These are phyloP conservation scores for Tuber microsphaerosporum DNA, from an alignment of 495 filamentous ascomycete genomes.

Conservation along the genomic window DNA sequence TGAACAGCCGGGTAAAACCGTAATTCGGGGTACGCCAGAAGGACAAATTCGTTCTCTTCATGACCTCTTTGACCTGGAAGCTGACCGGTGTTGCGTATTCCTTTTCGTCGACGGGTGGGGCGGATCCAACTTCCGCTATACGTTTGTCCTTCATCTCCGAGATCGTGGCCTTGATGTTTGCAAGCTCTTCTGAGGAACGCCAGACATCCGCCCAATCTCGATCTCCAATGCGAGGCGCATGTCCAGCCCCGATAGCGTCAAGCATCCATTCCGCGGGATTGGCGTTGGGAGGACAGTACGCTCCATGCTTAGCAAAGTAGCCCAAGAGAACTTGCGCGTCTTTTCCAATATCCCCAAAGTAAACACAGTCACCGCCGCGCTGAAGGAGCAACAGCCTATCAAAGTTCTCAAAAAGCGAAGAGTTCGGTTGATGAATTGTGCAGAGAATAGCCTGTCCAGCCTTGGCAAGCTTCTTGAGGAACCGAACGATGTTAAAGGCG, in stretches of 20 bases:
- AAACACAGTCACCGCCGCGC: constrained; percentile 58
- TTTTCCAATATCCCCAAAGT: constrained; percentile 61
- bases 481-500: constrained; percentile 83
- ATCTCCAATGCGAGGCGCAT: constrained; percentile 62
- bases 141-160: constrained; percentile 57
- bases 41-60: constrained; percentile 56
- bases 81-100: constrained; percentile 68
- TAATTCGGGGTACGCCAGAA: constrained; percentile 74
- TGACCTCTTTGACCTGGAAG: constrained; percentile 64
- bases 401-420: constrained; percentile 76
- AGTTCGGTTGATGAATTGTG: constrained; percentile 88
- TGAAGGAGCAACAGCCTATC: constrained; percentile 61
- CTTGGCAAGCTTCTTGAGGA: constrained; percentile 73
- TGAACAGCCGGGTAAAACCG: constrained; percentile 69
- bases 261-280: constrained; percentile 78
- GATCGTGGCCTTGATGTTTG: constrained; percentile 60
- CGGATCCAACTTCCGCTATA: constrained; percentile 46
- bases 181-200: constrained; percentile 62
- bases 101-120: constrained; percentile 47
- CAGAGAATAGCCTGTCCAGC: constrained; percentile 83
- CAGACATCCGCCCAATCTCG: constrained; percentile 77
- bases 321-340: constrained; percentile 46
- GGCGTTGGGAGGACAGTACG: constrained; percentile 43
- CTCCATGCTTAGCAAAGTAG: constrained; percentile 53
- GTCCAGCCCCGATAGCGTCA: constrained; percentile 75